Evolutionary conservation across 352 stramenopile genomes (phyloP), one percentile per base, ranked within the genome.

Genomic region (Salisapilia sapeloensis): DNA sequence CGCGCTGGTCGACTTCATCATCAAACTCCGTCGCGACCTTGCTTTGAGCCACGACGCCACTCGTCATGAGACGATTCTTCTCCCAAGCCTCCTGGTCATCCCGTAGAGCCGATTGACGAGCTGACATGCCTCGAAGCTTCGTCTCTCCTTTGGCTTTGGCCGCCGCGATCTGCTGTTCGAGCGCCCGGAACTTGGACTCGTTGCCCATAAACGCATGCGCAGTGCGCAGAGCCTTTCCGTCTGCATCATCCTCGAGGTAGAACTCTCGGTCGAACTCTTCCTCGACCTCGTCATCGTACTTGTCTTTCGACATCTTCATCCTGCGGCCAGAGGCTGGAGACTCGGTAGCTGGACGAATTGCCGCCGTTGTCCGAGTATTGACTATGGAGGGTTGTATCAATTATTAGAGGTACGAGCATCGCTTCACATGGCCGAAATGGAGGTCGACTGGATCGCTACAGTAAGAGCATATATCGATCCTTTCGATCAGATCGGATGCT

Each of bases 31-130:
- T 90, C 24, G 62, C 77, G 16, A 85, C 71, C 0, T 52, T 44
- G 2, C 45, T 62, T 14, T 55, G 61, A 7, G 75, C 71, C 19
- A 96, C 75, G 12, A 97, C 92, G 14, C 95, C 95, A 43, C 69
- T 94, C 12, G 84, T 96, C 14, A 98, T 53, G 19, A 99, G 44
- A 11, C 93, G 67, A 55, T 98, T 97, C 35, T 90, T 95, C 60
- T 99, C 95, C 95, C 95, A 99, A 18, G 91, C 92, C 34, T 97
- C 86, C 63, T 98, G 94, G 64, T 99, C 95, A 19, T 79, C 80
- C 35, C 96, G 81, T 10, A 98, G 52, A 11, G 91, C 91, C 28
- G 77, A 96, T 21, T 82, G 75, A 38, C 79, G 69, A 4, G 91
- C 84, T 13, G 84, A 93, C 49, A 94, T 92, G 24, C 83, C 74